Percentiles rank a stretch among this genome's conserved stretches.
These are phyloP conservation scores for Papiliotrema fonsecae DNA, from an alignment of 1,284 basidiomycete species.

Conservation along the genomic window DNA sequence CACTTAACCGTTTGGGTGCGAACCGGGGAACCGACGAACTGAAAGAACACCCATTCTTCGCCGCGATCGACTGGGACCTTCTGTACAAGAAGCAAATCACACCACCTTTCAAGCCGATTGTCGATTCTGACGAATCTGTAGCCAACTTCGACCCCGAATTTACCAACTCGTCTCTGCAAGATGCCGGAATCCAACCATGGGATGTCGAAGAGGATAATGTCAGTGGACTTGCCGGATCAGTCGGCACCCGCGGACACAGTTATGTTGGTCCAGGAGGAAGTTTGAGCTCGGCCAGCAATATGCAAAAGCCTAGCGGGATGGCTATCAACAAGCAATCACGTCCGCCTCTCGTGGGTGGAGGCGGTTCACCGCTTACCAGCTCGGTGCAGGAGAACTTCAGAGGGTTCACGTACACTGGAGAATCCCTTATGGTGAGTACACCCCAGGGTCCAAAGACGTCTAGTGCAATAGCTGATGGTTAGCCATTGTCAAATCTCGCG, in stretches of 20 bases:
- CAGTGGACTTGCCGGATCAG: not conserved
- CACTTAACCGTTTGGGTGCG: constrained; percentile 91
- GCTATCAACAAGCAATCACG: constrained; percentile 41
- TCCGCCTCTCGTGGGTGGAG: constrained; percentile 47
- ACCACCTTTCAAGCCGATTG: constrained; percentile 95
- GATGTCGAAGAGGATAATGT: constrained; percentile 51
- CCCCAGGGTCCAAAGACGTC: not conserved
- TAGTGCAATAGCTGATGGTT: constrained; percentile 21
- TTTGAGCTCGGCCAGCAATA: constrained; percentile 28
- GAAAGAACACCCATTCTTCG: constrained; percentile 95
- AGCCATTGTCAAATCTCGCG: constrained; percentile 49
- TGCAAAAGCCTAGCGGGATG: constrained; percentile 26
- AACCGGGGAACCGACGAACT: constrained; percentile 86
- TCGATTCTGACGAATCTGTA: constrained; percentile 96
- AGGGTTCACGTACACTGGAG: constrained; percentile 83
- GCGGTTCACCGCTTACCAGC: constrained; percentile 68
- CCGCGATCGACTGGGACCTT: constrained; percentile 81
- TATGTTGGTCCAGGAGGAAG: constrained; percentile 47
- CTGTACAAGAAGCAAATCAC: constrained; percentile 86
- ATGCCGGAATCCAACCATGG: constrained; percentile 56
- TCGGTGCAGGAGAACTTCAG: constrained; percentile 92
- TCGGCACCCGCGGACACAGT: constrained; percentile 31
- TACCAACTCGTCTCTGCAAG: constrained; percentile 54
- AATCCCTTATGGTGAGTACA: constrained; percentile 57
- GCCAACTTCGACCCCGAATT: constrained; percentile 99